These are phyloP conservation scores for Aureobasidium sp. DNA, from an alignment of 2,329 filamentous ascomycete genomes.

Conservation along the genomic window DNA sequence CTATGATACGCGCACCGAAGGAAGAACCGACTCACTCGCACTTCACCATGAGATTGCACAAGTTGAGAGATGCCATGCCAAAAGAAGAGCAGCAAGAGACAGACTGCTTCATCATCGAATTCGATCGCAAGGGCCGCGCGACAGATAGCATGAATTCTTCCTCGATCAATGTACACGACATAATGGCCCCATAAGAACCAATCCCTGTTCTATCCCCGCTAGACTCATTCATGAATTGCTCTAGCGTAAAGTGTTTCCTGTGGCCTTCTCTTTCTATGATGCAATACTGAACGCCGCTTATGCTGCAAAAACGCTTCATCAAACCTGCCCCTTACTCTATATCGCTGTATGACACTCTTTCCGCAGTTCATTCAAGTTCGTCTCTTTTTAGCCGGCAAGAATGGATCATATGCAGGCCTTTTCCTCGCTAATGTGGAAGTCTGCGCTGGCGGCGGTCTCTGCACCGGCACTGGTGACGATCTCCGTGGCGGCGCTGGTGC, in stretches of 20 bases:
- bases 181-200: neutral
- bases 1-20: neutral
- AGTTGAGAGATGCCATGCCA: neutral
- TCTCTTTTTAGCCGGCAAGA: constrained; percentile 18
- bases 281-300: too few relatives aligned
- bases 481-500: constrained; percentile 5
- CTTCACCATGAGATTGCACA: neutral
- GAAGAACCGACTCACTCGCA: neutral
- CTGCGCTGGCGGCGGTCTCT: neutral
- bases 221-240: neutral
- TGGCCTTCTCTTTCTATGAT: too few relatives aligned
- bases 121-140: too few relatives aligned
- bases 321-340: neutral
- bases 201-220: neutral
- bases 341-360: neutral
- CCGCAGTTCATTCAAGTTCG: neutral
- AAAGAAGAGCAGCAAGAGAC: too few relatives aligned
- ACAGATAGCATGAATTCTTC: neutral
- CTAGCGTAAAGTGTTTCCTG: neutral
- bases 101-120: neutral
- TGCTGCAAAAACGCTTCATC: too few relatives aligned
- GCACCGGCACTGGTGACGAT: neutral
- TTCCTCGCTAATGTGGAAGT: constrained; percentile 19
- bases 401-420: constrained; percentile 15
- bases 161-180: neutral